phyloP scores from a whole-genome alignment of 148 eudicot genomes.

The Polygonum aviculare region DNA sequence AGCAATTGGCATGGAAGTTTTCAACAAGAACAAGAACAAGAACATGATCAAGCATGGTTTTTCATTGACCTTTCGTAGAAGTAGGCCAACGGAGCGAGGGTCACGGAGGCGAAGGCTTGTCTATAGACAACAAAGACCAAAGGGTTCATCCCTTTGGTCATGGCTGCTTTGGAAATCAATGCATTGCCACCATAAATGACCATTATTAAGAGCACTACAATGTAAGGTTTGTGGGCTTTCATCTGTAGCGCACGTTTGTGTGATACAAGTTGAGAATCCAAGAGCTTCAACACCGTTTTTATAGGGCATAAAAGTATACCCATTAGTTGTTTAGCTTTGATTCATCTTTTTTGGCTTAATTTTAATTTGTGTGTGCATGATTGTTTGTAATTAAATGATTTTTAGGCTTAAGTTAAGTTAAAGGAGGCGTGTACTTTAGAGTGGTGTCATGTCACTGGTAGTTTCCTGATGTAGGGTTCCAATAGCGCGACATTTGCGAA shows the following conservation, averaged over 20 bases:
- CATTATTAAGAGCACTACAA: constrained; percentile 23
- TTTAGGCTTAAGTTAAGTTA: not conserved
- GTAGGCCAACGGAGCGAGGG: constrained; percentile 35
- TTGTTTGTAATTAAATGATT: not conserved
- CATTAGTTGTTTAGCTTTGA: not conserved
- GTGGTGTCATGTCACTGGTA: constrained; percentile 1
- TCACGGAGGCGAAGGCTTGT: constrained; percentile 53
- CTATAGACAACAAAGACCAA: constrained; percentile 67
- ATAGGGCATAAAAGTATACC: not conserved
- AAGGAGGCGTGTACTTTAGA: not conserved
- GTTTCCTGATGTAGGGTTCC: constrained; percentile 2
- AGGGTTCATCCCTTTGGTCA: constrained; percentile 79
- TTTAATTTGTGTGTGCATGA: not conserved
- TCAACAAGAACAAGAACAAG: not conserved
- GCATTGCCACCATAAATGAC: constrained; percentile 36
- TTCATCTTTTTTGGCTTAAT: not conserved
- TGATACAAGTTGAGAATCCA: not conserved
- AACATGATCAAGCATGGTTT: not conserved
- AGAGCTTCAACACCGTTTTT: not conserved
- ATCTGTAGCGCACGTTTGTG: not conserved
- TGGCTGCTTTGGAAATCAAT: constrained; percentile 52
- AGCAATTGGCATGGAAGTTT: not conserved
- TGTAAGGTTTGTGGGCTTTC: constrained; percentile 22
- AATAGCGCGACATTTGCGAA: not conserved
- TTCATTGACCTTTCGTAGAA: constrained; percentile 22